Conservation (phyloP, 2,329 filamentous ascomycete species). For the Blastomyces percursus region DNA sequence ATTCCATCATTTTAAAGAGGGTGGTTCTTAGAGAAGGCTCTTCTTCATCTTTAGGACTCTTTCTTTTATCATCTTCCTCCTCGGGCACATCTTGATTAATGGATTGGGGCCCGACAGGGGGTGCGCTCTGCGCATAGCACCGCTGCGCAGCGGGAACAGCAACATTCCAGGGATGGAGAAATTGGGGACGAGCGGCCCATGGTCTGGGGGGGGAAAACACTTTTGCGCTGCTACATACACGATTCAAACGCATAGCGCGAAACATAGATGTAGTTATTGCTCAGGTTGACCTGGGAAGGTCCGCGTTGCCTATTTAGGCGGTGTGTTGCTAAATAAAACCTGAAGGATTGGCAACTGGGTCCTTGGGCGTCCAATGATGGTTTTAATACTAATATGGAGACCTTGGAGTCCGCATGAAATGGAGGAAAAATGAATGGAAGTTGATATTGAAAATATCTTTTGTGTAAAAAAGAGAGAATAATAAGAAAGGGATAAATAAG, state of each 20-base stretch:
- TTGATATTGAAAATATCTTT: background rate
- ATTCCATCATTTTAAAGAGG: constrained; percentile 56
- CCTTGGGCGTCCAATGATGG: background rate
- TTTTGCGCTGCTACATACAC: constrained; percentile 4
- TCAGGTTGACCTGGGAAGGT: background rate
- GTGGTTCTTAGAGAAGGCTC: constrained; percentile 30
- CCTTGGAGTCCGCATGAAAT: background rate
- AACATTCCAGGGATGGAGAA: constrained; percentile 4
- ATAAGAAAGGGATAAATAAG: background rate
- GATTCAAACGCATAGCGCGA: constrained; percentile 9
- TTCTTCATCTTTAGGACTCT: constrained; percentile 16
- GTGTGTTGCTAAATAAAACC: background rate
- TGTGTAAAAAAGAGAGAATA: background rate
- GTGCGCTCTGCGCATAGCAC: constrained; percentile 13
- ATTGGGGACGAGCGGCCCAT: constrained; percentile 6
- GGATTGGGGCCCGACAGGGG: constrained; percentile 12
- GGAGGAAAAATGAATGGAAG: background rate
- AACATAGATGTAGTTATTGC: background rate
- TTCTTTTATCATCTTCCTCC: constrained; percentile 20
- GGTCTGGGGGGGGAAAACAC: constrained; percentile 5
- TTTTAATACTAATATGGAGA: background rate
- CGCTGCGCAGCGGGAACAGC: constrained; percentile 6
- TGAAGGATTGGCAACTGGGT: background rate
- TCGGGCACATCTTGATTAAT: constrained; percentile 21
- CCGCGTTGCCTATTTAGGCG: background rate